Percentiles rank a stretch among this genome's conserved stretches.
Evolutionary conservation across 2,329 filamentous ascomycete species (phyloP).

Genomic region (Zalaria sp.): DNA sequence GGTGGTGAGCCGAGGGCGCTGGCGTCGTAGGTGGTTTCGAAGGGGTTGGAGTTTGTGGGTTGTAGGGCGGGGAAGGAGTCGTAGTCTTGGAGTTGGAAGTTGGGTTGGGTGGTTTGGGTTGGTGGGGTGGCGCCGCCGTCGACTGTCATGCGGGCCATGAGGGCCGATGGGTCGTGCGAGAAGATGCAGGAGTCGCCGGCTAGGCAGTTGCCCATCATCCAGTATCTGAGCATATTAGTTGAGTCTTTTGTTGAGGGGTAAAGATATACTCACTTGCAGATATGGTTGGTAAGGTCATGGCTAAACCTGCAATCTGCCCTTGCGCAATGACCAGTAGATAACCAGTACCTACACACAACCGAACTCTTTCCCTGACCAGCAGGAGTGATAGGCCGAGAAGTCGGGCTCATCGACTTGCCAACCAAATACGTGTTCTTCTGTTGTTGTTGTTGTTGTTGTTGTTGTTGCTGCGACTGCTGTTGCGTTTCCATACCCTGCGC

Average conservation of each 20-base stretch:
- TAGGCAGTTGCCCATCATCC: constrained; percentile 89
- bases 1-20: constrained; percentile 25
- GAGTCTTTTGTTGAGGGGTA: constrained; percentile 6
- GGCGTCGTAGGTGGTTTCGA: constrained; percentile 24
- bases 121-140: constrained; percentile 54
- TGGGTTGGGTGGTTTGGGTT: constrained; percentile 46
- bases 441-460: constrained; percentile 31
- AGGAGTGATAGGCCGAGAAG: constrained; percentile 61
- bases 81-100: constrained; percentile 69
- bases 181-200: constrained; percentile 92
- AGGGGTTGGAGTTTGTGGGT: constrained; percentile 27
- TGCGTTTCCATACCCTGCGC: constrained; percentile 35
- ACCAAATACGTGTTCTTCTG: constrained; percentile 59
- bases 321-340: constrained; percentile 89
- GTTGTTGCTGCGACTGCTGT: constrained; percentile 16
- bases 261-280: constrained; percentile 74
- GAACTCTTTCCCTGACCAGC: constrained; percentile 64
- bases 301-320: constrained; percentile 94
- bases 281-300: constrained; percentile 85
- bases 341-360: constrained; percentile 92
- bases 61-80: constrained; percentile 71
- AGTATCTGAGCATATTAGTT: constrained; percentile 51
- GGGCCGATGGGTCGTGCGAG: constrained; percentile 81
- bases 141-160: constrained; percentile 68
- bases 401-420: constrained; percentile 74